Percentiles rank a stretch among this genome's conserved stretches.
phyloP scores from a whole-genome alignment of 1,284 basidiomycete species.

The Ceratobasidium sp. region DNA sequence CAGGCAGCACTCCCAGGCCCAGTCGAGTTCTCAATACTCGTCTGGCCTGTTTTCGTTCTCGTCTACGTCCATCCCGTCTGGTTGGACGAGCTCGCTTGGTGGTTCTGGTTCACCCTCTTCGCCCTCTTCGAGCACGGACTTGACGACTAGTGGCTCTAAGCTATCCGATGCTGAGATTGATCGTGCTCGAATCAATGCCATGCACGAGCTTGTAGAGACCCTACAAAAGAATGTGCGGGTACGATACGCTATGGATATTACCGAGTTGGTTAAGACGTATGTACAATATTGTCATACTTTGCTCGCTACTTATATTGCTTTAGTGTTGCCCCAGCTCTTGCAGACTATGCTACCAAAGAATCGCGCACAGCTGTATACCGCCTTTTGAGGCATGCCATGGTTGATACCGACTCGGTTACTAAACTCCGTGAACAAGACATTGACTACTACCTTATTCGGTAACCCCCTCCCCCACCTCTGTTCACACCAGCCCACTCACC shows the following conservation, averaged over 20 bases:
- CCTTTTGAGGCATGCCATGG: conserved; percentile 84
- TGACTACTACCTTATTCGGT: conserved; percentile 93
- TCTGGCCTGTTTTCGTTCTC: conserved; percentile 52
- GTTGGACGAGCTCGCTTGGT: conserved; percentile 60
- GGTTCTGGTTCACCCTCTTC: conserved; percentile 62
- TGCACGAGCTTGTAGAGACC: conserved; percentile 76
- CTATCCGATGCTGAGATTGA: conserved; percentile 66
- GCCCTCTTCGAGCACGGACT: conserved; percentile 63
- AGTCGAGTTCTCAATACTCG: conserved; percentile 30
- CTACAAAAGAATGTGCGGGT: conserved; percentile 84
- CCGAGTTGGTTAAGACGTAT: conserved; percentile 81
- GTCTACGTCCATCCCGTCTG: conserved; percentile 70
- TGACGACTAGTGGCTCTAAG: conserved; percentile 51
- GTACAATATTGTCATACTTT: conserved; percentile 53
- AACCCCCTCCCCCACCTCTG: conserved; percentile 43
- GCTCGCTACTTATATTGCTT: conserved; percentile 32
- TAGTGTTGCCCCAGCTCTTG: conserved; percentile 81
- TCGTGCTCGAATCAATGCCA: conserved; percentile 69
- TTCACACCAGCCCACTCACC: conserved; percentile 4
- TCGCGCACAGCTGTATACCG: conserved; percentile 89
- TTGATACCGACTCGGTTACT: conserved; percentile 76
- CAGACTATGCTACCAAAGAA: conserved; percentile 79
- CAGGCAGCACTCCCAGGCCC: conserved; percentile 31
- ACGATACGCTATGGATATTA: conserved; percentile 78
- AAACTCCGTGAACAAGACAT: conserved; percentile 66